A percentile compares a stretch with the other conserved stretches of the same genome.
These are phyloP conservation scores for Lyophyllum decastes DNA, from an alignment of 768 basidiomycete species.

Conservation along the genomic window DNA sequence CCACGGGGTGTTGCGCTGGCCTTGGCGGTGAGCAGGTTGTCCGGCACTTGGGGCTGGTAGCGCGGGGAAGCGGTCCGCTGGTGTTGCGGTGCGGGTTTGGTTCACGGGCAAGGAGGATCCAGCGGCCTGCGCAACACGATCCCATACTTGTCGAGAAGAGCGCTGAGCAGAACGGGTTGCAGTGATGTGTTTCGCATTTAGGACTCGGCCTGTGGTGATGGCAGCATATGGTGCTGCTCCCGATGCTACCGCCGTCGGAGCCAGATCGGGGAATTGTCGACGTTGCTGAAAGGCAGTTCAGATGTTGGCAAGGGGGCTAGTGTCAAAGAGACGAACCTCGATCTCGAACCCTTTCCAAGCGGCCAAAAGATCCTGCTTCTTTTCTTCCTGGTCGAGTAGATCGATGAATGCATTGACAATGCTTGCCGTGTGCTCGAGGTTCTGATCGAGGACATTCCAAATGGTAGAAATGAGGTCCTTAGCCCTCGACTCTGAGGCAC, in stretches of 20 bases:
- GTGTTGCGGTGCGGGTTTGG: slow-evolving; percentile 18
- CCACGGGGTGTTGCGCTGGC: slow-evolving; percentile 65
- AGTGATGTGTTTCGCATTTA: slow-evolving; percentile 82
- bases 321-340: slow-evolving; percentile 52
- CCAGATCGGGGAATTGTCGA: slow-evolving; percentile 80
- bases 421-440: slow-evolving; percentile 72
- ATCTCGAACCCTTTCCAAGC: slow-evolving; percentile 86
- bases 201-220: slow-evolving; percentile 77
- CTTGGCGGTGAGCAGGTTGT: slow-evolving; percentile 40
- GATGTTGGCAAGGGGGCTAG: neutral
- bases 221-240: slow-evolving; percentile 68
- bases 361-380: slow-evolving; percentile 70
- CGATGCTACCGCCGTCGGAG: slow-evolving; percentile 47
- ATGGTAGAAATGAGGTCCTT: slow-evolving; percentile 86
- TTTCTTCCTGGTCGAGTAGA: slow-evolving; percentile 77
- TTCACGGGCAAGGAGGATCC: slow-evolving; percentile 39
- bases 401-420: slow-evolving; percentile 76
- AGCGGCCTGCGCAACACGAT: slow-evolving; percentile 86
- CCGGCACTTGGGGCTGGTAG: slow-evolving; percentile 22
- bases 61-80: slow-evolving; percentile 37
- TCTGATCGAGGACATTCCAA: slow-evolving; percentile 66
- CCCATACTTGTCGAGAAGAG: slow-evolving; percentile 74
- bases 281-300: slow-evolving; percentile 59
- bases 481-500: slow-evolving; percentile 73
- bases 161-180: slow-evolving; percentile 54